Evolutionary conservation across 78 protist species (phyloP).

Genomic region (Cavenderia fasciculata): DNA sequence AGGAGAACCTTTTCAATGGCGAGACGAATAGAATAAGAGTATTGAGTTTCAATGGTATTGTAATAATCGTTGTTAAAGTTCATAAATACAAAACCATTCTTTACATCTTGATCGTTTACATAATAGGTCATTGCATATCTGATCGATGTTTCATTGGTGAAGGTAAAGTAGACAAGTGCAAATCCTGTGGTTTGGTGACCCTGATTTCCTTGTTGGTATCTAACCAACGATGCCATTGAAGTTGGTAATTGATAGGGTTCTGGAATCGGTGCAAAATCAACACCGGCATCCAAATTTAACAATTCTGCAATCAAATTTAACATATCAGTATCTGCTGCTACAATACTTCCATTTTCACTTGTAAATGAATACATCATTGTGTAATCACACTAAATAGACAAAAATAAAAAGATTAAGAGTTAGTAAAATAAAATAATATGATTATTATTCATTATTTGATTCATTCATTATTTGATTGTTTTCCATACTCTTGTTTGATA

Average conservation of each 20-base stretch:
- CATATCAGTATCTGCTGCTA: background rate
- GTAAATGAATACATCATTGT: background rate
- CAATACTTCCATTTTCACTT: too few relatives aligned
- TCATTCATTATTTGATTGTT: too few relatives aligned
- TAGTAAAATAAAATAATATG: too few relatives aligned
- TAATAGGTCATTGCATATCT: background rate
- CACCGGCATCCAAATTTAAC: background rate
- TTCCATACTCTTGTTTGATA: background rate
- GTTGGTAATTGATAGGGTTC: background rate
- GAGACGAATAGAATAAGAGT: background rate
- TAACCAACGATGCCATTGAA: background rate
- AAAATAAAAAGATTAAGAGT: too few relatives aligned
- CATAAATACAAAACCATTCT: background rate
- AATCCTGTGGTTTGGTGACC: background rate
- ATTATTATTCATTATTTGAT: too few relatives aligned
- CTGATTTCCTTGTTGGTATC: too few relatives aligned
- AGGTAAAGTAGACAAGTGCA: background rate
- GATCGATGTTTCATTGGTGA: background rate
- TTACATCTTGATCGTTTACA: background rate
- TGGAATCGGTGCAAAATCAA: background rate
- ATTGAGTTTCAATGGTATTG: background rate
- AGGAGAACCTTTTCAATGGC: constrained; percentile 8
- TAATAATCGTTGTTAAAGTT: background rate
- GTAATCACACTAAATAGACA: background rate
- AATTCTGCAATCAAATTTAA: background rate